Base-by-base conservation (phyloP, 805 yeast species). In the Lipomyces yamanashiensis region DNA sequence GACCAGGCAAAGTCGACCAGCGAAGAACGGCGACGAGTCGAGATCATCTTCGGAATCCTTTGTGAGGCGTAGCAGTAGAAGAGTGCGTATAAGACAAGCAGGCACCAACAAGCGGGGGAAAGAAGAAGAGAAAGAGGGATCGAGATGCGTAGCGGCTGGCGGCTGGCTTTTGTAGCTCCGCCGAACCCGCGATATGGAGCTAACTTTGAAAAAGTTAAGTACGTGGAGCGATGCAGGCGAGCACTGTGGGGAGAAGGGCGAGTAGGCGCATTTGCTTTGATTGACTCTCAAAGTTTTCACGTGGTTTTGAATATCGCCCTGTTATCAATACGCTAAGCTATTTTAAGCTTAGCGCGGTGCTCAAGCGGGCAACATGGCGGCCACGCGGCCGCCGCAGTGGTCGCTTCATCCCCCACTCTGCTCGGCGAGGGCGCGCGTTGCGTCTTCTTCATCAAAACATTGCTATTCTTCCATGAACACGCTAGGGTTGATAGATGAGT, bases 1-100 rank as follows among this genome's bases (percentile, higher is more conserved):
- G 67, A 64, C 67, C 67, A 64, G n/a, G 65, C 51, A 44, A 61
- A 61, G 50, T 64, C 67, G 13, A 61, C 17, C 2, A 53, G 39
- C 7, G 58, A 48, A 15, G 62, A 56, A 17, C 67, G 59, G 34
- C 63, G 63, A 21, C 59, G 47, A 15, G 54, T 47, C 49, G 19
- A 41, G 21, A 41, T 23, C 57, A 53, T 53, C 12, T 7, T 45
- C 17, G 10, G 9, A 43, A 13, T 12, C n/a, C 10, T 4, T 4
- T 12, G 47, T n/a, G 21, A 43, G 47, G 2, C n/a, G 17, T 43
- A 15, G 47, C 9, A 44, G 21, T 17, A 54, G 21, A n/a, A 33
- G 37, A 15, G 36, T 19, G 39, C 34, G 15, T 28, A 21, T 13
- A 19, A n/a, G 45, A 40, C 48, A 21, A 21, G 17, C 15, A 40